Base-by-base conservation (phyloP, 2,329 filamentous ascomycete species). In the Paecilomyces dactylethromorphus region DNA sequence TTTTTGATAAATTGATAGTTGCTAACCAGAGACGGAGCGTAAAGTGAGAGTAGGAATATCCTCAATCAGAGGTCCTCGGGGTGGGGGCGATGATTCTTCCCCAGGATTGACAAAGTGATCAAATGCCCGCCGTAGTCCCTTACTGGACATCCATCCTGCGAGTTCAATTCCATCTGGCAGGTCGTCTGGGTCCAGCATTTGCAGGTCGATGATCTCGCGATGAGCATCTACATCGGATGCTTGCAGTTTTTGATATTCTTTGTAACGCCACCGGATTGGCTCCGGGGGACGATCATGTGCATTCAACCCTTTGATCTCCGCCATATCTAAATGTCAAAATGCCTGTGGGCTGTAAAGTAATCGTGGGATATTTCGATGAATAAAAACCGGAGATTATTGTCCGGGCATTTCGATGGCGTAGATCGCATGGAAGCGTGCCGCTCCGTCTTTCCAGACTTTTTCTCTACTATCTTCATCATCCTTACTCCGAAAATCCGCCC, bases 271-370 rank as follows among this genome's bases (percentile, higher is more conserved):
- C 61, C 87, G 86, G 64, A 97, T 79, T 55, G 79, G 74, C 12
- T 87, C 84, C 2, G 92, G 90, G 1, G 92, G 90, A 66, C 87
- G 86, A 72, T 91, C 86, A 71, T 93, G 85, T 29, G 92, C 87
- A 74, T 96, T 89, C 2, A 92, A 78, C 39, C 65, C 65, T 61
- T 71, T 68, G 51, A 74, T 74, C 35, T 67, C 70, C 39, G 69
- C 67, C 72, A 75, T 73, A 39, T 29, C 54, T 24, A 29, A 24
- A 12, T 13, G 13, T 45, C 8, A 21, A 45, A 10, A 39, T 18
- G 15, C 39, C 39, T 21, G 39, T 18, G 39, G 39, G 10, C n/a
- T 6, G 39, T 45, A 18, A 18, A 45, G 10, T 7, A 45, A 45
- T 45, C n/a, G 39, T 45, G 35, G 35, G 35, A 45, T n/a, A 15